Base-by-base conservation (phyloP, 1,284 basidiomycete species). In the Cryptococcus sp. region DNA sequence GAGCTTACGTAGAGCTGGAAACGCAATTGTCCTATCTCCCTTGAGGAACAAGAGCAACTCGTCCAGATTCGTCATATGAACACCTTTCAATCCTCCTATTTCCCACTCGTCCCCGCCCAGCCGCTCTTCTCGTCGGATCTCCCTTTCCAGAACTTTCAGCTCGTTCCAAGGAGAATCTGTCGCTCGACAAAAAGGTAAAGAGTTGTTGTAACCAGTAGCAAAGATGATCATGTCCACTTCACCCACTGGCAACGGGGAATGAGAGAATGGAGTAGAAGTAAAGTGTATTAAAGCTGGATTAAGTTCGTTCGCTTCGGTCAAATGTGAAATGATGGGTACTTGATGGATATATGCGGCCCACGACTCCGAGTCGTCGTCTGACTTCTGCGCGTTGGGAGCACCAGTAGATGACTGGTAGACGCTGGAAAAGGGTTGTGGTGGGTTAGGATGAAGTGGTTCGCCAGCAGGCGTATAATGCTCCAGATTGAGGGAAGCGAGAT, bases 201-300 rank as follows among this genome's bases (percentile, higher is more conserved):
- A 64, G 61, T 75, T 80, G 54, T 74, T 69, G 61, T 81, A 81
- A 11, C 80, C 80, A 0, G 80, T 81, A 3, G 80, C 80, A 58
- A 76, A 81, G 47, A 80, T 72, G 57, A 81, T 75, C 0, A 66
- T 57, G 44, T 80, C 78, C 13, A 80, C 65, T 17, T 69, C 70
- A 0, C 57, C 43, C 6, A 79, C 43, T 1, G 34, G 47, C 1
- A 34, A 34, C 8, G 3, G 29, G 13, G 29, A 13, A 34, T 34
- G 29, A 34, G 29, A 7, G 8, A 34, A 34, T 34, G 29, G 29
- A 4, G 29, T 34, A 2, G 29, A 34, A 7, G 29, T 34, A 50
- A 78, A 73, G 43, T 70, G 62, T 20, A 79, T 69, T 10, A 47
- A 34, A 1, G 69, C 65, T 1, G 29, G 29, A 10, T 58, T 63